Base-by-base conservation (phyloP, 2,329 filamentous ascomycete species). In the Colletotrichum chrysophilum region DNA sequence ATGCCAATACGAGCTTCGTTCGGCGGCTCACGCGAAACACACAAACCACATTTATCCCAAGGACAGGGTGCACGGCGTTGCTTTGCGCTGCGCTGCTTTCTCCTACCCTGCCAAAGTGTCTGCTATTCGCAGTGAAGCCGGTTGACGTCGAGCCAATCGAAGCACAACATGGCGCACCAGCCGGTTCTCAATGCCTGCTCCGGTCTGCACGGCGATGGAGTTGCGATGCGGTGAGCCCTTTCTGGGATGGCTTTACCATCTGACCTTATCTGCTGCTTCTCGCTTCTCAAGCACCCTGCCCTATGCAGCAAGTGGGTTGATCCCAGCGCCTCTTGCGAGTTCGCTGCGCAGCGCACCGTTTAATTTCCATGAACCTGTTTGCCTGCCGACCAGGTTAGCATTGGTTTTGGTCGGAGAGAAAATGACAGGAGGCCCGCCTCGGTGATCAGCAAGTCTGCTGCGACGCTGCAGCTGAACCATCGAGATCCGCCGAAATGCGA, bases 171-270 rank as follows among this genome's bases (percentile, higher is more conserved):
- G 73, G 56, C 64, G 38, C 36, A 7, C 48, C 61, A 26, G 14
- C 55, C 61, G 38, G 65, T 48, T 28, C 21, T 62, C 18, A 26
- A 75, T 70, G 70, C 74, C 71, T 75, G 70, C 64, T 67, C 68
- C 32, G 43, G 70, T 66, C 71, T 76, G 74, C 74, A 70, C 58
- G 65, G 66, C 74, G 24, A 76, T 65, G 74, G 74, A 36, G 66
- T 74, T 36, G n/a, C 21, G 71, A 74, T 76, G 74, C 74, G 74
- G 74, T 75, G 71, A 76, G 71, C 52, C 38, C 21, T 36, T 61
- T 32, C 56, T 43, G 68, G 69, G 34, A 26, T 64, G 58, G 28
- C 32, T 21, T 67, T 26, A 34, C 48, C 26, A 13, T 75, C 32
- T 26, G 18, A 71, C 28, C 43, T 64, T 58, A 56, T 68, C 43